These are phyloP conservation scores for Clonostachys rosea DNA, from an alignment of 2,329 filamentous ascomycete genomes.

Conservation along the genomic window DNA sequence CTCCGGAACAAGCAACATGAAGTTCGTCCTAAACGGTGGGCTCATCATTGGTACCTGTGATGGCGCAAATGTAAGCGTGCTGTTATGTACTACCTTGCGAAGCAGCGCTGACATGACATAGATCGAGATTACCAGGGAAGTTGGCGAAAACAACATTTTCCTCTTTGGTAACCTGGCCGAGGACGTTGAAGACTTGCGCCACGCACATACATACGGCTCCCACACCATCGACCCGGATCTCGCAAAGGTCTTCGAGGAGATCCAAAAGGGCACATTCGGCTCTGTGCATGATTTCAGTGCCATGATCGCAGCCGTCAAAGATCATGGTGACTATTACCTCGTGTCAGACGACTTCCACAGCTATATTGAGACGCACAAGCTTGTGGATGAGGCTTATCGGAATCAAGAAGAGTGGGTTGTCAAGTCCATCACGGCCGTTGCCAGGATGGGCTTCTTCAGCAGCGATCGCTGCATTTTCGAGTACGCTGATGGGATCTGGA, in stretches of 20 bases:
- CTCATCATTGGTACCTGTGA: constrained; percentile 98
- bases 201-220: constrained; percentile 78
- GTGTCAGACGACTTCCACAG: constrained; percentile 97
- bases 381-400: constrained; percentile 89
- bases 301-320: constrained; percentile 77
- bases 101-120: constrained; percentile 7
- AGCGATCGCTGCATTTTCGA: constrained; percentile 94
- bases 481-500: constrained; percentile 97
- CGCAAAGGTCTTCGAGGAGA: constrained; percentile 75
- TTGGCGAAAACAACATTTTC: constrained; percentile 97
- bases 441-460: constrained; percentile 96
- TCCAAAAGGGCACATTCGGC: constrained; percentile 78
- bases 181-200: constrained; percentile 93
- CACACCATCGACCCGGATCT: constrained; percentile 76
- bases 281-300: constrained; percentile 74
- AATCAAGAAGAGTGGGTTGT: constrained; percentile 90
- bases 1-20: constrained; percentile 96
- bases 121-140: constrained; percentile 97
- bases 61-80: constrained; percentile 78
- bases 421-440: constrained; percentile 84
- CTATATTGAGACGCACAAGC: constrained; percentile 84
- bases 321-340: constrained; percentile 96
- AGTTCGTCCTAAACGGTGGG: constrained; percentile 96
- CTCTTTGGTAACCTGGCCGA: constrained; percentile 94
- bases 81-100: neutral